These are phyloP conservation scores for Penicillium sp. DNA, from an alignment of 2,329 filamentous ascomycete genomes.

Conservation along the genomic window DNA sequence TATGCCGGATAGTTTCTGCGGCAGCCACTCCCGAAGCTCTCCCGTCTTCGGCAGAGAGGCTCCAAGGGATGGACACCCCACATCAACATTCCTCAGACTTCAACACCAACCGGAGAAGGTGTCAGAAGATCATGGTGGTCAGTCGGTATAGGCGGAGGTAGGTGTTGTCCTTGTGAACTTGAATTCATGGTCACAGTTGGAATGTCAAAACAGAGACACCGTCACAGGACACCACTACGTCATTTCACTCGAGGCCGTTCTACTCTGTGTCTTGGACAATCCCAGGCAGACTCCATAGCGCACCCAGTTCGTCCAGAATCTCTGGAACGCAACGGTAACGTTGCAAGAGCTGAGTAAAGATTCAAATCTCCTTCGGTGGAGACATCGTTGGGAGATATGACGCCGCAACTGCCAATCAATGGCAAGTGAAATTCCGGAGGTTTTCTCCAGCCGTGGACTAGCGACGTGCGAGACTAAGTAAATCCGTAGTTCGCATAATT, in stretches of 20 bases:
- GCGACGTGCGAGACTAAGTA: too few species aligned
- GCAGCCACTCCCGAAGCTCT: not conserved
- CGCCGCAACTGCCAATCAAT: constrained; percentile 4
- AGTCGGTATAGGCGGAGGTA: not conserved
- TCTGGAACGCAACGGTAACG: constrained; percentile 22
- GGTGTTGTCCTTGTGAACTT: too few species aligned
- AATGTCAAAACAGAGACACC: too few species aligned
- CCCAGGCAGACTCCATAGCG: too few species aligned
- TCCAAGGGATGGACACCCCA: not conserved
- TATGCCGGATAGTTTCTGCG: not conserved
- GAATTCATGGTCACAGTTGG: too few species aligned
- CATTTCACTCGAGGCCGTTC: too few species aligned
- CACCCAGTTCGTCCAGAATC: not conserved
- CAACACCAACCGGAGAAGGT: not conserved
- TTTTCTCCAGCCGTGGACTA: too few species aligned
- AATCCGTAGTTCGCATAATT: too few species aligned
- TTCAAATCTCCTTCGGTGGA: constrained; percentile 14
- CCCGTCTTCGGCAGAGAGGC: constrained; percentile 6
- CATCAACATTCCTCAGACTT: not conserved
- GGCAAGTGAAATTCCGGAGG: not conserved
- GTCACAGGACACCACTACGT: too few species aligned
- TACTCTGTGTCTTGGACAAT: too few species aligned
- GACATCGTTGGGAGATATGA: constrained; percentile 15
- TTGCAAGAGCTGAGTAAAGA: constrained; percentile 3
- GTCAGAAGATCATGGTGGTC: not conserved